Conservation (phyloP, 176 grass and related monocot species). For the Phoenix dactylifera region DNA sequence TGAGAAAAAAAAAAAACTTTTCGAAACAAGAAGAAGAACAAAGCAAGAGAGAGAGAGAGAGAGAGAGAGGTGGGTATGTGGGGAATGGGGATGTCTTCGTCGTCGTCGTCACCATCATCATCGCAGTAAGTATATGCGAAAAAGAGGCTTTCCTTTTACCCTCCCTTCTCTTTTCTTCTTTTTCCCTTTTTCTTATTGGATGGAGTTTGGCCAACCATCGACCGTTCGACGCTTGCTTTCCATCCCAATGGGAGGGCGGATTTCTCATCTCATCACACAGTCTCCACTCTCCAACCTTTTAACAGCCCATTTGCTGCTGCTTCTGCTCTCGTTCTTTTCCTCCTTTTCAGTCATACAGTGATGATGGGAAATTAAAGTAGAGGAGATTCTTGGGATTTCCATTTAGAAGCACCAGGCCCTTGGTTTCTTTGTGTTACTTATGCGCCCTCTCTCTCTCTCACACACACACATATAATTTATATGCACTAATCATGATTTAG, state of each 20-base stretch:
- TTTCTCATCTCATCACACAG: neutral
- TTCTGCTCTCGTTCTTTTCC: neutral
- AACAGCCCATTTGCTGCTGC: neutral
- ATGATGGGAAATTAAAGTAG: too few species aligned
- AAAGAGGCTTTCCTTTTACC: constrained; percentile 14
- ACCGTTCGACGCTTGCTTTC: neutral
- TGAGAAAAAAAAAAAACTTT: too few species aligned
- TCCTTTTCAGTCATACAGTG: too few species aligned
- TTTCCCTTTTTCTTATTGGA: neutral
- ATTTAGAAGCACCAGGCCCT: too few species aligned
- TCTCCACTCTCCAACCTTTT: neutral
- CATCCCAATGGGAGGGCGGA: neutral
- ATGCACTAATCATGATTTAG: too few species aligned
- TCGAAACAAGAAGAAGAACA: neutral
- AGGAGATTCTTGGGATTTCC: too few species aligned
- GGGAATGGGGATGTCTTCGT: constrained; percentile 18
- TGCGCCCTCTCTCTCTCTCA: too few species aligned
- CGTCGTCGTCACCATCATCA: constrained; percentile 36
- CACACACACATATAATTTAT: too few species aligned
- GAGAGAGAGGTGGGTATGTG: constrained; percentile 35
- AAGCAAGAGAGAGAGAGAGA: constrained; percentile 16
- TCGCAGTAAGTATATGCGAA: constrained; percentile 14
- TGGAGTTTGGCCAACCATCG: neutral
- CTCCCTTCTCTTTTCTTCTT: neutral
- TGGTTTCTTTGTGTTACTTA: too few species aligned